Conservation (phyloP, 2,329 filamentous ascomycete genomes). For the Dothideomycetes sp. region DNA sequence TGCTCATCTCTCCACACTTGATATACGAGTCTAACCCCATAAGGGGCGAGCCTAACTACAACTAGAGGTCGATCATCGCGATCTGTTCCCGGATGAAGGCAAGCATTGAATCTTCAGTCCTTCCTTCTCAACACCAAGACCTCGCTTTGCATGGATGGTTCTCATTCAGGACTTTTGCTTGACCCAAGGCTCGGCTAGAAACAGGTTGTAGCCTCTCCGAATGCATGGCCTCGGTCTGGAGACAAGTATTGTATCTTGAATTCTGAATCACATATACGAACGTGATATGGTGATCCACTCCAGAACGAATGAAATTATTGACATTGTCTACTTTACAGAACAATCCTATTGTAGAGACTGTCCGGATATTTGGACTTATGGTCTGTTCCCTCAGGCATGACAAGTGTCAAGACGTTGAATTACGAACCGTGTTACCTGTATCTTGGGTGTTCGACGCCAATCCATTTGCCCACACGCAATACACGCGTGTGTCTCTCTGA, state of each 20-base stretch:
- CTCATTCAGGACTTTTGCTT: too few species aligned
- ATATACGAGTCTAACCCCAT: slow-evolving; percentile 1
- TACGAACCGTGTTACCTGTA: slow-evolving; percentile 5
- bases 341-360: neutral
- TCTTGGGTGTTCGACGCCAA: slow-evolving; percentile 1
- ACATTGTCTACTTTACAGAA: too few species aligned
- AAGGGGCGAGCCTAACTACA: neutral
- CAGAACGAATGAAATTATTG: too few species aligned
- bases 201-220: too few species aligned
- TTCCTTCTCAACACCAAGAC: too few species aligned
- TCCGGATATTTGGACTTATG: neutral
- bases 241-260: neutral
- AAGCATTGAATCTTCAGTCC: neutral
- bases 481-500: slow-evolving; percentile 1
- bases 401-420: slow-evolving; percentile 9
- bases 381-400: neutral
- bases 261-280: neutral
- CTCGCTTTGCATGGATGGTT: too few species aligned
- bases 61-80: neutral
- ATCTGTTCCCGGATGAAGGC: slow-evolving; percentile 2
- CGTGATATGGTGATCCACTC: too few species aligned
- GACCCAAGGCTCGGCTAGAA: too few species aligned
- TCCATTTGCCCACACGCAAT: neutral
- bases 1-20: slow-evolving; percentile 7
- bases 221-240: too few species aligned